phyloP scores from a whole-genome alignment of 2,329 filamentous ascomycete species.

The Diaporthe capsici region DNA sequence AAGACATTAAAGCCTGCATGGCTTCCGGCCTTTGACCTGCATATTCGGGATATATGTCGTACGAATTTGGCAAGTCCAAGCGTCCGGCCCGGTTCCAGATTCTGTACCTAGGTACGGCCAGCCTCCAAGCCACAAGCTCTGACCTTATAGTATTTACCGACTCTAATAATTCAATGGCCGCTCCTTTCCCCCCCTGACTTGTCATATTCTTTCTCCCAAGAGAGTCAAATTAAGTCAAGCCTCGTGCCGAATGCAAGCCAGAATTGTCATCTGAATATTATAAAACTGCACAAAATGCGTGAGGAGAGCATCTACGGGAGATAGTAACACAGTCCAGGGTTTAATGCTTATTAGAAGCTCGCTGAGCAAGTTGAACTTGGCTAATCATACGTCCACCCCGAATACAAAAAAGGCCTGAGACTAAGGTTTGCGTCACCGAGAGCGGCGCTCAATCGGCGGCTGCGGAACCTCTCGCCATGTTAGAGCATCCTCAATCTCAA shows the following conservation, averaged over 20 bases:
- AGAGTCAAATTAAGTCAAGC: fast-evolving
- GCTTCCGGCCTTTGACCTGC: no score
- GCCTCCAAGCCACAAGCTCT: not conserved
- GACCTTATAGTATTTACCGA: not conserved
- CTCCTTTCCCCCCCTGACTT: not conserved
- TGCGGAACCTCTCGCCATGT: not conserved
- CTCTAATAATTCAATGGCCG: not conserved
- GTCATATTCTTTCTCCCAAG: not conserved
- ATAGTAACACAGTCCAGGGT: not conserved
- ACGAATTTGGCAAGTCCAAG: not conserved
- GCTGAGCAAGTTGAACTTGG: not conserved
- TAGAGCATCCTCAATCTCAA: not conserved
- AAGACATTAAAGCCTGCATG: not conserved
- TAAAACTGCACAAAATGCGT: not conserved
- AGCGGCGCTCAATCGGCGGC: not conserved
- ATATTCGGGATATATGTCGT: not conserved
- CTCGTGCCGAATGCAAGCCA: not conserved
- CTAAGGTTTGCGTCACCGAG: not conserved
- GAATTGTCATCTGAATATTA: no score
- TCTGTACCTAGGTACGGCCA: no score
- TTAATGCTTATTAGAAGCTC: not conserved
- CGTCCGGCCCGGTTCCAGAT: not conserved
- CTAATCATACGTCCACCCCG: not conserved
- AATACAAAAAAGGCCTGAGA: no score
- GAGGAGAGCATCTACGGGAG: not conserved